Conservation (phyloP, 805 yeast species). For the Saccharomyces jurei region DNA sequence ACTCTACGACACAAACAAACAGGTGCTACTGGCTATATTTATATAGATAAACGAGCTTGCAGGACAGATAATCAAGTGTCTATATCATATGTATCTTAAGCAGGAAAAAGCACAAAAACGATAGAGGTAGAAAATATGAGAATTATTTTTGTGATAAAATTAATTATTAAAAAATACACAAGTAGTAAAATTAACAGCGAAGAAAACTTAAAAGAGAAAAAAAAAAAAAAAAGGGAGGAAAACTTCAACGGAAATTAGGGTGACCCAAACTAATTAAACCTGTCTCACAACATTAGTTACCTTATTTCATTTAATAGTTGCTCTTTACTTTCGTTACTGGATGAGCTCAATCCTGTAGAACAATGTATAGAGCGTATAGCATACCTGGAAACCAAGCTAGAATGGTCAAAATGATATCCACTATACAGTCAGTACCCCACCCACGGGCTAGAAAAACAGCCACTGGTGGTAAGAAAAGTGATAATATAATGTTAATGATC, state of each 20-base stretch:
- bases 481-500: conserved; percentile 36
- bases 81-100: not conserved
- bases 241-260: not conserved
- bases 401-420: conserved; percentile 47
- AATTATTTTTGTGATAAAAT: not conserved
- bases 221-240: not conserved
- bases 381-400: conserved; percentile 66
- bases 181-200: not conserved
- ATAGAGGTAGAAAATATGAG: not conserved
- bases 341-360: conserved; percentile 17
- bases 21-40: not conserved
- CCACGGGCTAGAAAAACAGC: conserved; percentile 69
- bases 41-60: not conserved
- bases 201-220: not conserved
- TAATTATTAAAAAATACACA: not conserved
- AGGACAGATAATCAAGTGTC: not conserved
- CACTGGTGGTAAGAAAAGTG: conserved; percentile 64
- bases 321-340: not conserved
- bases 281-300: not conserved
- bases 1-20: not conserved
- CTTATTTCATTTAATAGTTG: not conserved
- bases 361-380: conserved; percentile 65
- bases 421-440: conserved; percentile 52
- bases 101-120: not conserved
- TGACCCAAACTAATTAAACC: not conserved